Percentiles rank a stretch among this genome's conserved stretches.
These are phyloP conservation scores for Emydomyces testavorans DNA, from an alignment of 2,329 filamentous ascomycete genomes.

Conservation along the genomic window DNA sequence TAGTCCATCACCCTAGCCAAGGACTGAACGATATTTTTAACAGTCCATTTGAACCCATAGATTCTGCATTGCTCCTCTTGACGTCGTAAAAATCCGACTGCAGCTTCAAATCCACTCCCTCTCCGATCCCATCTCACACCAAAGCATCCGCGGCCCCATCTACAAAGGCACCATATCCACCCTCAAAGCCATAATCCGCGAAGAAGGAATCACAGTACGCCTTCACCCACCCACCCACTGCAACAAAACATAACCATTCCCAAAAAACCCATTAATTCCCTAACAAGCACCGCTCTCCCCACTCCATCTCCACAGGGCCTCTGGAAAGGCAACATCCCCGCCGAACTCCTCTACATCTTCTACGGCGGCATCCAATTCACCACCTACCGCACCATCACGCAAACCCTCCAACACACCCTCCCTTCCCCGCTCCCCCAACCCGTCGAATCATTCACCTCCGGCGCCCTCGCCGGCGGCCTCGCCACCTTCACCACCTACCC, in stretches of 20 bases:
- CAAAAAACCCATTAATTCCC: not conserved
- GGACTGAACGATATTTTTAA: not conserved
- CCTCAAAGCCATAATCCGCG: constrained; percentile 59
- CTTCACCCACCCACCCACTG: not conserved
- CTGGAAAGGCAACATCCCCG: constrained; percentile 97
- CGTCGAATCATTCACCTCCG: constrained; percentile 71
- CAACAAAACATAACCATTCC: not conserved
- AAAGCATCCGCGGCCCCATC: constrained; percentile 35
- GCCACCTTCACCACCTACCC: constrained; percentile 83
- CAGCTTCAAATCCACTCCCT: constrained; percentile 84
- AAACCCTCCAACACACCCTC: constrained; percentile 51
- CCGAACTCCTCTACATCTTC: constrained; percentile 83
- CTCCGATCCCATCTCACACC: constrained; percentile 56
- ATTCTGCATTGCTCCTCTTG: constrained; percentile 88
- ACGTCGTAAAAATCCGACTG: constrained; percentile 95
- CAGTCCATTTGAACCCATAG: constrained; percentile 33
- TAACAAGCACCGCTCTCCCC: not conserved
- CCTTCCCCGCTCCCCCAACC: constrained; percentile 47
- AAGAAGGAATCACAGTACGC: constrained; percentile 64
- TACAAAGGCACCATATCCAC: constrained; percentile 68
- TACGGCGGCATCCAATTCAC: constrained; percentile 88
- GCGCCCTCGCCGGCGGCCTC: constrained; percentile 67
- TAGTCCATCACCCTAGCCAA: constrained; percentile 18
- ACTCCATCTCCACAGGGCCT: constrained; percentile 42
- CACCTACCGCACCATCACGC: constrained; percentile 64